Percentiles rank a stretch among this genome's conserved stretches.
These are phyloP conservation scores for Eucalyptus sp. DNA, from an alignment of 345 rosid species.

Conservation along the genomic window DNA sequence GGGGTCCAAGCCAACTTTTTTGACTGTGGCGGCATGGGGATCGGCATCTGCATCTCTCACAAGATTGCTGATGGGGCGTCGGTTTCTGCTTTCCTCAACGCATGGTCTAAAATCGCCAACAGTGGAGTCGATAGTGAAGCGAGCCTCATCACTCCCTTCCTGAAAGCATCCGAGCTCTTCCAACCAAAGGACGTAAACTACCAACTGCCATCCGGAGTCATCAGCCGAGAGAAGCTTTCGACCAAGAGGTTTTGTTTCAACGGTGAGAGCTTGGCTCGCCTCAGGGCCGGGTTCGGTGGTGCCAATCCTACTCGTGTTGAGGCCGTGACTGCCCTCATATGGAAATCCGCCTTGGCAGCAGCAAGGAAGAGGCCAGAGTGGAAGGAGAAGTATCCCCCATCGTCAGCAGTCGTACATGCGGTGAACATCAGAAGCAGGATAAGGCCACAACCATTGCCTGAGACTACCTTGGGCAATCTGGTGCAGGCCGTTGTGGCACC, in stretches of 20 bases:
- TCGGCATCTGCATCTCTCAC: not conserved
- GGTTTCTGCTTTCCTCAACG: not conserved
- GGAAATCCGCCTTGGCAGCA: not conserved
- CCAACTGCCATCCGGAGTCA: not conserved
- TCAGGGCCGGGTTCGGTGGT: not conserved
- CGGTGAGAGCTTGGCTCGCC: not conserved
- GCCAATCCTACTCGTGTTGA: not conserved
- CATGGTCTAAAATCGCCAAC: not conserved
- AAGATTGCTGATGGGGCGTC: not conserved
- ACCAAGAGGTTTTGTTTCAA: not conserved
- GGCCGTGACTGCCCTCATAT: not conserved
- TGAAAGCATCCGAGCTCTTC: not conserved
- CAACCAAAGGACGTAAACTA: not conserved
- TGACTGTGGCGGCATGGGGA: not conserved
- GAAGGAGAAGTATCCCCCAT: not conserved
- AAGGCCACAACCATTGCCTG: conserved; percentile 3
- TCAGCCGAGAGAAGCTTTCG: not conserved
- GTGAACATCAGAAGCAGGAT: conserved; percentile 2
- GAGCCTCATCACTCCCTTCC: not conserved
- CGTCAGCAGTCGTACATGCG: not conserved
- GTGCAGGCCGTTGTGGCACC: not conserved
- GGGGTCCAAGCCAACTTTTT: not conserved
- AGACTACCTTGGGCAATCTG: not conserved
- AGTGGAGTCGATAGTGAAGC: not conserved
- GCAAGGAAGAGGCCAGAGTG: not conserved